Evolutionary conservation across 2,329 filamentous ascomycete species (phyloP), one percentile per base, ranked within the genome.

Genomic region (Pyrenochaeta sp.): DNA sequence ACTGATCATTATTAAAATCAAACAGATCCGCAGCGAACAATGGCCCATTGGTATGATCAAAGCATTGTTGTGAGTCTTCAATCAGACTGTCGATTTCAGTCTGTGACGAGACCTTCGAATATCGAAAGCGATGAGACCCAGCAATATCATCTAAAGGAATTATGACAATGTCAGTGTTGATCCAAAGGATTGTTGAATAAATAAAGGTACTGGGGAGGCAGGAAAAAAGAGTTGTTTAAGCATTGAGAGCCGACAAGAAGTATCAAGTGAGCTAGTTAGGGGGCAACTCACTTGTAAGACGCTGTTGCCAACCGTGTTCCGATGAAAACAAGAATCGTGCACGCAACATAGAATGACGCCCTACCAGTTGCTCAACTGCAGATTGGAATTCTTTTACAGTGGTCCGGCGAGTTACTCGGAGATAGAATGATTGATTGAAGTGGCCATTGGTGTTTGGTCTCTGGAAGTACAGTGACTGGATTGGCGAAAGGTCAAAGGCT

Each of bases 1-100:
- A 67, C 42, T 73, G 70, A 30, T 72, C 64, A 3, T 51, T 45
- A 40, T 58, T 60, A 18, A 71, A 55, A 32, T 75, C 66, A 51
- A 77, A 76, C 7, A 78, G 63, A 39, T 77, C 75, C 2, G 71
- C 66, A 21, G 67, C 71, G 39, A 74, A 68, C 1, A 74, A 48
- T 12, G 70, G 70, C 1, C 71, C 72, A 18, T 60, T 54, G 29
- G 47, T 39, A 42, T 65, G 61, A 36, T 68, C 54, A 15, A 73
- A 58, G 42, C 67, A 68, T 50, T 68, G 67, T 52, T 70, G 67
- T 17, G 64, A 68, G 45, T 63, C 63, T 33, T 60, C 69, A 27
- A 68, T 78, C 27, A 72, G 67, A 4, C 63, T 61, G 31, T 71
- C 68, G 21, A 71, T 66, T 21, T 67, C 53, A 10, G 29, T 45